Evolutionary conservation across 2,329 filamentous ascomycete species (phyloP).

Genomic region (Elsinoe necatrix): DNA sequence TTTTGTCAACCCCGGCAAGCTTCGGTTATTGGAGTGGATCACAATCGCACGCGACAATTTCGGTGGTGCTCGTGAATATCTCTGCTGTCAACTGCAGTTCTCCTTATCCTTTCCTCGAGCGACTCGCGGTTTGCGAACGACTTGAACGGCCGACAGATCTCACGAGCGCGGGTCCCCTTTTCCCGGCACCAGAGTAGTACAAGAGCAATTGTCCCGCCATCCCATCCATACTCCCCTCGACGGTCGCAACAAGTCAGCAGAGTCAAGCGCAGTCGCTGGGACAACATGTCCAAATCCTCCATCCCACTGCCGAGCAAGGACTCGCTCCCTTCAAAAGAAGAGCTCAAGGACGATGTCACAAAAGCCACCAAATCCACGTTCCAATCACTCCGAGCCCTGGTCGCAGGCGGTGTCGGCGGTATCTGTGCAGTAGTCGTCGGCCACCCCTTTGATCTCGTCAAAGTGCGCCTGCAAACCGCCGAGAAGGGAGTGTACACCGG

Average conservation of each 20-base stretch:
- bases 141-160: neutral
- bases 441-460: constrained; percentile 95
- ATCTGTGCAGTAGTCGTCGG: constrained; percentile 86
- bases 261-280: neutral
- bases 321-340: constrained; percentile 32
- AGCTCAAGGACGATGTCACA: constrained; percentile 46
- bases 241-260: constrained; percentile 24
- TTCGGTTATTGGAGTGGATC: constrained; percentile 10
- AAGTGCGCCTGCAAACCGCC: constrained; percentile 92
- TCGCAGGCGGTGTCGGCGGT: constrained; percentile 85
- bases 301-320: constrained; percentile 12
- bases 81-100: neutral
- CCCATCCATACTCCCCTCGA: too few species aligned
- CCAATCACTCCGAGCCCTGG: constrained; percentile 68
- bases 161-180: neutral
- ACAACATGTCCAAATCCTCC: constrained; percentile 7
- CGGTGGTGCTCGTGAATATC: neutral
- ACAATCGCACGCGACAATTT: neutral
- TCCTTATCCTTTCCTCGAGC: neutral
- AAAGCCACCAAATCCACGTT: constrained; percentile 46
- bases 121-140: neutral
- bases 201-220: neutral
- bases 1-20: constrained; percentile 12
- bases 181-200: neutral
- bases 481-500: constrained; percentile 86